phyloP scores from a whole-genome alignment of 306 rosid genomes.

The Gastrolobium villosum region DNA sequence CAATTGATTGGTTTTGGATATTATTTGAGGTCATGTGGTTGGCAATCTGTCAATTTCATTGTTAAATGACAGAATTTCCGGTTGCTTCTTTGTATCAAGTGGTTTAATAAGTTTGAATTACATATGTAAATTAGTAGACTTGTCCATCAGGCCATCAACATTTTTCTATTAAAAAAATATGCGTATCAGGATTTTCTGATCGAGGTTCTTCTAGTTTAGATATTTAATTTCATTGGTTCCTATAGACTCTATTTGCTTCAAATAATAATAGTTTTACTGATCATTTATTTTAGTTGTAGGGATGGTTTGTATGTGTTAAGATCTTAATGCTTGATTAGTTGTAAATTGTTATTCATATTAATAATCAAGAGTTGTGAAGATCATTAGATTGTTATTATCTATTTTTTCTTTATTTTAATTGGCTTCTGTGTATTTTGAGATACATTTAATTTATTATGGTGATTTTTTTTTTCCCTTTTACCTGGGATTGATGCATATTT shows the following conservation, averaged over 20 bases:
- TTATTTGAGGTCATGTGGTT: slow-evolving; percentile 2
- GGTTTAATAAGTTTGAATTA: neutral
- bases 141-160: neutral
- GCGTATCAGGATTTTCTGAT: neutral
- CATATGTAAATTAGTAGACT: neutral
- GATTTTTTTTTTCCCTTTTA: neutral
- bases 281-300: neutral
- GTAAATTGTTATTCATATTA: neutral
- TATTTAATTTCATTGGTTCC: slow-evolving; percentile 14
- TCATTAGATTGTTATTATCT: neutral
- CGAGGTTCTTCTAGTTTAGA: slow-evolving; percentile 13
- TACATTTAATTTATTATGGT: neutral
- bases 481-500: slow-evolving; percentile 8
- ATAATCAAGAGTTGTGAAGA: neutral
- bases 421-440: neutral
- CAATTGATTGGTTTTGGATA: slow-evolving; percentile 13
- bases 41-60: slow-evolving; percentile 20
- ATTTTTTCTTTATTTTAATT: slow-evolving; percentile 3
- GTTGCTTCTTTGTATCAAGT: slow-evolving; percentile 3
- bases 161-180: neutral
- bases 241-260: neutral
- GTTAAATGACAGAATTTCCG: neutral
- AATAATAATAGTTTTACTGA: neutral
- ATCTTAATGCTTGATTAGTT: neutral
- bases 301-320: neutral